These are phyloP conservation scores for Parasitella parasitica DNA, from an alignment of 371 early-diverging fungal genomes.

Conservation along the genomic window DNA sequence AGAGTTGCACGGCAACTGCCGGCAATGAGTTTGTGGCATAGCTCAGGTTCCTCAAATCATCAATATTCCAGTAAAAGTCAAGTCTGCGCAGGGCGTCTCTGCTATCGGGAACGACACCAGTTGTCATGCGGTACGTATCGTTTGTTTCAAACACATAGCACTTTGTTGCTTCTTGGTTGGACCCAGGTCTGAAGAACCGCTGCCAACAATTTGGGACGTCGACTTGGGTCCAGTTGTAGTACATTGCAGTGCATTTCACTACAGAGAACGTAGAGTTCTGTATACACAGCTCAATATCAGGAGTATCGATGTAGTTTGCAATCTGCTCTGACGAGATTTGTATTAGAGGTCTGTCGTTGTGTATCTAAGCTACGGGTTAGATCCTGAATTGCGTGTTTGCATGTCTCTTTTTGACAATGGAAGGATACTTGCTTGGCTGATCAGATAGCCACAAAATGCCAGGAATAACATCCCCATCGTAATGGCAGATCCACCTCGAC, in stretches of 20 bases:
- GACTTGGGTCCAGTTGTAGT: conserved; percentile 20
- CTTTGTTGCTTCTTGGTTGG: neutral
- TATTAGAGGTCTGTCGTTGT: conserved; percentile 33
- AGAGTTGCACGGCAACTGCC: conserved; percentile 34
- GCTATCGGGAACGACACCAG: conserved; percentile 10
- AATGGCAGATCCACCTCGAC: conserved; percentile 28
- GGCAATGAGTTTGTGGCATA: conserved; percentile 25
- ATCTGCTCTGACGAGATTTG: conserved; percentile 32
- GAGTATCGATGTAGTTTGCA: conserved; percentile 13
- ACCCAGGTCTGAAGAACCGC: conserved; percentile 8
- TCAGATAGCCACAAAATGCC: conserved; percentile 34
- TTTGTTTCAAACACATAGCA: conserved; percentile 35
- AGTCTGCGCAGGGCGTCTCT: conserved; percentile 26
- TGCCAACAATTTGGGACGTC: conserved; percentile 18
- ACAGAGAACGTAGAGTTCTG: conserved; percentile 29
- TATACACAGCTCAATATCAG: conserved; percentile 41
- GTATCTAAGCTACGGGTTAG: conserved; percentile 19
- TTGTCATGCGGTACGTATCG: conserved; percentile 21
- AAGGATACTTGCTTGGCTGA: conserved; percentile 17
- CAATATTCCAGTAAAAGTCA: conserved; percentile 43
- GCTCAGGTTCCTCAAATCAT: conserved; percentile 17
- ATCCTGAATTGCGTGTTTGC: neutral
- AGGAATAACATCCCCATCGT: conserved; percentile 28
- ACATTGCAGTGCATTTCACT: conserved; percentile 24
- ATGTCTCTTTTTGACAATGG: too few relatives aligned